phyloP scores from a whole-genome alignment of 2,329 filamentous ascomycete species.

The Aspergillus thermomutatus region DNA sequence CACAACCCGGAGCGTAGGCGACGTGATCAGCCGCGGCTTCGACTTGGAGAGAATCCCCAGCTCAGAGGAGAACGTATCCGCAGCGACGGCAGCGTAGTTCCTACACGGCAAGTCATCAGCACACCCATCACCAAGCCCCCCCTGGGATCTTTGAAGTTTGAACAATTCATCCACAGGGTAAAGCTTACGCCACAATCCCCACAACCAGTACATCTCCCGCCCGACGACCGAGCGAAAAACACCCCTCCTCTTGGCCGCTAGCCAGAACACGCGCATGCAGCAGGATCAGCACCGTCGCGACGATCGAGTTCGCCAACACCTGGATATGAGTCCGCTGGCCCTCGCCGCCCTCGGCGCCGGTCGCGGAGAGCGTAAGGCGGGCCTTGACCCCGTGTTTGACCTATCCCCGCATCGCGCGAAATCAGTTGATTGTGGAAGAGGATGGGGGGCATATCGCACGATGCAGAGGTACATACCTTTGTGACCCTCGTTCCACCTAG shows the following conservation, averaged over 20 bases:
- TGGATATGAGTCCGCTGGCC: slow-evolving; percentile 80
- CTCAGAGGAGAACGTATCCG: slow-evolving; percentile 94
- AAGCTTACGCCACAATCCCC: slow-evolving; percentile 40
- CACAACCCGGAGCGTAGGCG: slow-evolving; percentile 69
- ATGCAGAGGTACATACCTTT: slow-evolving; percentile 53
- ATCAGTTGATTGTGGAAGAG: background rate
- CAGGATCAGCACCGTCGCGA: slow-evolving; percentile 65
- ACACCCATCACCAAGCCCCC: no score
- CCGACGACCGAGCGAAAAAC: slow-evolving; percentile 37
- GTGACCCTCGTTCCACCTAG: slow-evolving; percentile 78
- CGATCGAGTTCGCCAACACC: slow-evolving; percentile 83
- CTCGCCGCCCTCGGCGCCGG: slow-evolving; percentile 70
- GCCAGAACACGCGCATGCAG: slow-evolving; percentile 47
- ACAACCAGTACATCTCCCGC: slow-evolving; percentile 37
- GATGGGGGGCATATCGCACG: background rate
- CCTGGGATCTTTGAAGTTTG: no score
- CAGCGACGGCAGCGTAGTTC: slow-evolving; percentile 87
- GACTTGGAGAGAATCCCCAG: slow-evolving; percentile 81
- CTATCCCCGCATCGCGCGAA: slow-evolving; percentile 39
- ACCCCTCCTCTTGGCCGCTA: slow-evolving; percentile 19
- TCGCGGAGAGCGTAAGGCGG: slow-evolving; percentile 71
- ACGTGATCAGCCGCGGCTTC: slow-evolving; percentile 81
- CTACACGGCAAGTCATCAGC: slow-evolving; percentile 17
- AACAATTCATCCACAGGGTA: no score
- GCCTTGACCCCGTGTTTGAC: slow-evolving; percentile 86